Percentiles rank a stretch among this genome's conserved stretches.
phyloP scores from a whole-genome alignment of 352 stramenopile genomes.

The Globisporangium viniferum region DNA sequence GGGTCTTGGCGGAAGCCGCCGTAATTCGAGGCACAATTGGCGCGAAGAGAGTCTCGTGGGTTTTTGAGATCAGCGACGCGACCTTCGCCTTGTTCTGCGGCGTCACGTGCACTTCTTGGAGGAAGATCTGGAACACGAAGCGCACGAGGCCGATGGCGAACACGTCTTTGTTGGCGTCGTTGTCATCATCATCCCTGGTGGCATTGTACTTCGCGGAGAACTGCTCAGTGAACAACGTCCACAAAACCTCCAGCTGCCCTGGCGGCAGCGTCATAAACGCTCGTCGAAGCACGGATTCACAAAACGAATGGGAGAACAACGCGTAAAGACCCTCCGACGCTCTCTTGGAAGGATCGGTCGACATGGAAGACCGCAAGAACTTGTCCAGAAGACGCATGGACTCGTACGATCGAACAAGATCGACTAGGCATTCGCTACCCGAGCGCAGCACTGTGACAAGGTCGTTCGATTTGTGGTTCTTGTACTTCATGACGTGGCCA shows the following conservation, averaged over 20 bases:
- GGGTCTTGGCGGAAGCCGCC: neutral
- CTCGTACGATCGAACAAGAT: conserved; percentile 72
- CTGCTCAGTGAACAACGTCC: conserved; percentile 61
- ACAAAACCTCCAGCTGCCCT: conserved; percentile 77
- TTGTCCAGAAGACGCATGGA: conserved; percentile 81
- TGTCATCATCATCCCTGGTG: conserved; percentile 2
- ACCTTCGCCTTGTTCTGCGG: conserved; percentile 71
- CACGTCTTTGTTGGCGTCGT: neutral
- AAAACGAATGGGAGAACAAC: conserved; percentile 39
- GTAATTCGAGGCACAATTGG: conserved; percentile 25
- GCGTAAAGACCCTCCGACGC: conserved; percentile 39
- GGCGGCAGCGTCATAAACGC: conserved; percentile 71
- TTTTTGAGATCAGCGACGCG: conserved; percentile 39
- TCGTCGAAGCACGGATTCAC: conserved; percentile 51
- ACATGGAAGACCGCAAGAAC: conserved; percentile 42
- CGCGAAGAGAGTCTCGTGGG: conserved; percentile 50
- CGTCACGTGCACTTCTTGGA: conserved; percentile 80
- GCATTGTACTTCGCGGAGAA: conserved; percentile 25
- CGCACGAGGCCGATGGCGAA: conserved; percentile 50
- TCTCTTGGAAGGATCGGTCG: conserved; percentile 16
- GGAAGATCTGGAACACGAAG: conserved; percentile 70
- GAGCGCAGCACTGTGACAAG: conserved; percentile 1
- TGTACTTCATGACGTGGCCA: conserved; percentile 17
- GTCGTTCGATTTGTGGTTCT: neutral
- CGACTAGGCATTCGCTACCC: conserved; percentile 40